Evolutionary conservation across 106 monocot species (phyloP), one percentile per base, ranked within the genome.

Genomic region (Acorus calamus): DNA sequence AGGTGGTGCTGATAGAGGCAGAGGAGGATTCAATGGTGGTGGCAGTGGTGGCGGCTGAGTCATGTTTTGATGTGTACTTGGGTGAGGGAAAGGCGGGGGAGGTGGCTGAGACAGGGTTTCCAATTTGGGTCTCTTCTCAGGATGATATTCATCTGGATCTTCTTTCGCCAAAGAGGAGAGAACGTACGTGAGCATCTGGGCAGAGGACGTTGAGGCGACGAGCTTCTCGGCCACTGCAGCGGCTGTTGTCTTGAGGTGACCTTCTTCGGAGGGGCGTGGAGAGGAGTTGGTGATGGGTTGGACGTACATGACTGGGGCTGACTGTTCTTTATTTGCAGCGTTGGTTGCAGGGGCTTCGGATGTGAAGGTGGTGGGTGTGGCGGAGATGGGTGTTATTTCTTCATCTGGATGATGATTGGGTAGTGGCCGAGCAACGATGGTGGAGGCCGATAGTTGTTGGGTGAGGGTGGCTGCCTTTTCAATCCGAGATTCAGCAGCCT

Each of bases 131-230:
- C 80, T 77, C 79, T 92, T 69, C 12, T 74, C 72, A 14, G 71
- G 59, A 73, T 73, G 9, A 51, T 68, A 49, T n/a, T 90, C 80
- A 60, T 78, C 77, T 11, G 49, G 63, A 56, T 78, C 77, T 51
- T 87, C 84, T 0, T 87, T 77, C 3, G 85, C 88, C 7, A 93
- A 71, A 51, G 88, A 85, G 5, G 88, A 88, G 45, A 88, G 76
- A 7, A 88, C 84, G 50, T 75, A 78, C 41, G 76, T 80, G 56
- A 85, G 80, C 85, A 85, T 78, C 57, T 85, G 71, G 8, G 82
- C 88, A 2, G 92, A 87, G 49, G 81, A 79, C 46, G 84, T 61
- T 4, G 84, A 80, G 2, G 92, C 72, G 3, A 84, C 71, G 41
- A 84, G 81, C 69, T 86, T 87, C 2, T 84, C 81, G 9, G 84